A percentile compares a stretch with the other conserved stretches of the same genome.
Conservation (phyloP, 148 eudicot genomes). For the Linanthus parryae region DNA sequence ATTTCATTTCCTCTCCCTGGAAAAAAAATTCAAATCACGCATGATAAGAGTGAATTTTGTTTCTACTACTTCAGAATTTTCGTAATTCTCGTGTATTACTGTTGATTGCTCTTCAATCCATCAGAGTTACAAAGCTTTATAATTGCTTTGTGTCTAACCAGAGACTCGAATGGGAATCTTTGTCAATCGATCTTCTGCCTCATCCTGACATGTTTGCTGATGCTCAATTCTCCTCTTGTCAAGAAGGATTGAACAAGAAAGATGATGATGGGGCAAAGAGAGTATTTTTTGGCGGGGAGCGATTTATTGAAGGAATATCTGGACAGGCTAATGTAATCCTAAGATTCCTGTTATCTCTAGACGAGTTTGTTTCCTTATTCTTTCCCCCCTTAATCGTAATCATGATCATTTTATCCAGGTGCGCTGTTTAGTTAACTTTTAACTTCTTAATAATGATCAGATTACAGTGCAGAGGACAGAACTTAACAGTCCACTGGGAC, state of each 20-base stretch:
- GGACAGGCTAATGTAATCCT: constrained; percentile 85
- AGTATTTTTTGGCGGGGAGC: constrained; percentile 92
- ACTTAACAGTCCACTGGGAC: constrained; percentile 83
- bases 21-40: no score
- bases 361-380: no score
- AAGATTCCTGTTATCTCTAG: constrained; percentile 5
- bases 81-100: no score
- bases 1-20: no score
- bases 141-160: constrained; percentile 24
- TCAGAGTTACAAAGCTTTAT: no score
- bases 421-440: not conserved
- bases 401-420: no score
- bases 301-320: constrained; percentile 93
- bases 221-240: constrained; percentile 29
- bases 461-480: constrained; percentile 89
- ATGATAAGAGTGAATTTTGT: no score
- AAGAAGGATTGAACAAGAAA: constrained; percentile 57
- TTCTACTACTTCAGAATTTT: no score
- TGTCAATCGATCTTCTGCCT: constrained; percentile 92
- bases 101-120: no score
- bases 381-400: no score
- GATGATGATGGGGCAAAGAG: constrained; percentile 97
- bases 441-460: constrained; percentile 30
- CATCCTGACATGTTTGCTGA: constrained; percentile 98
- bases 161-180: constrained; percentile 96